Evolutionary conservation across 2,329 filamentous ascomycete genomes (phyloP), one percentile per base, ranked within the genome.

Genomic region (Pseudopyrenochaeta lycopersici): DNA sequence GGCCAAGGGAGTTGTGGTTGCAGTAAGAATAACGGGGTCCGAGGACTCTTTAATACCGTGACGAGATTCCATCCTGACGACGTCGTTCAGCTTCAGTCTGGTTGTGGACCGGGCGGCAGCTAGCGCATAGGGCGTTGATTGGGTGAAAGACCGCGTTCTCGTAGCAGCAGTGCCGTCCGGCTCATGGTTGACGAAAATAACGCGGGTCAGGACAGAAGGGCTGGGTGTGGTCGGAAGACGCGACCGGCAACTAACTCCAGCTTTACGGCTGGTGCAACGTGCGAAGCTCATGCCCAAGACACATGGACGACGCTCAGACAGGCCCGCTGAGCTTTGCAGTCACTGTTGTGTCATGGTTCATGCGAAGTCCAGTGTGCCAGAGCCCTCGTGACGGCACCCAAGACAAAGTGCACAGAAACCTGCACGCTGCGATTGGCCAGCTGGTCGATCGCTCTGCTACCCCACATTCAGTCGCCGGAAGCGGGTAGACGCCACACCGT

Each of bases 1-100:
- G 65, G 80, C 71, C 67, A 83, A 73, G 76, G 77, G 77, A 74
- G 78, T 75, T 70, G 79, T 74, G 68, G 76, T 80, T 64, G 70
- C 53, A 36, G 68, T 65, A 32, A 62, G 48, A 66, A 71, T 41
- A 44, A 70, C 69, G 70, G 80, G 75, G 71, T 65, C 62, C 39
- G 51, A 50, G 56, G 60, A 48, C 39, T 55, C 73, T 76, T 76
- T 76, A 76, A 70, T 73, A 76, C 66, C 53, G 50, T 30, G 50
- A 64, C 54, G 44, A 54, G 59, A 64, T 46, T 50, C 57, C 63
- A 73, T 72, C 56, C 66, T 71, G 60, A 70, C 68, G 64, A 70
- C 62, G 65, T 62, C 54, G 55, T 54, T 60, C 55, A 53, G 50
- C 43, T 52, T 59, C 55, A 58, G 58, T 56, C 46, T 61, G 54